Conservation (phyloP, 345 rosid genomes). For the Brassica juncea region DNA sequence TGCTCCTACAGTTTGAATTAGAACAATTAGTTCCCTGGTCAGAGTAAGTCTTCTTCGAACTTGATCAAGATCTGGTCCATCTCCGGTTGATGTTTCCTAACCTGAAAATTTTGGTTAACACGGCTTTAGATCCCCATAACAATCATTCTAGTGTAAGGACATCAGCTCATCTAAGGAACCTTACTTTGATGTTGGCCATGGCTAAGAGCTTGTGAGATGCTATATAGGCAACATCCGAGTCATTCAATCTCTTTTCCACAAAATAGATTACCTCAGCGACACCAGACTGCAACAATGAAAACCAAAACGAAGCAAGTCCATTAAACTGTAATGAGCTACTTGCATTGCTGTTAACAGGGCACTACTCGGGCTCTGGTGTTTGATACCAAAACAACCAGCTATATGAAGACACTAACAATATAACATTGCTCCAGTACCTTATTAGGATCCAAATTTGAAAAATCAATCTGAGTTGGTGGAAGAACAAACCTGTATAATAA, state of each 20-base stretch:
- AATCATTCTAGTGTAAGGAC: background rate
- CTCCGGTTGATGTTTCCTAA: slow-evolving; percentile 76
- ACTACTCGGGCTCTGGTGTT: background rate
- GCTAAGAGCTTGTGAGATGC: slow-evolving; percentile 82
- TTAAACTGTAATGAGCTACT: background rate
- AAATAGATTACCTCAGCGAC: slow-evolving; percentile 83
- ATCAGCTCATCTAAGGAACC: slow-evolving; percentile 6
- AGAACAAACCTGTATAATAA: slow-evolving; percentile 83
- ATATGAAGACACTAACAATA: slow-evolving; percentile 8
- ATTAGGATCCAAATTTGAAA: slow-evolving; percentile 13
- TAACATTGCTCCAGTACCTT: background rate
- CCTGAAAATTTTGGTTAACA: slow-evolving; percentile 43
- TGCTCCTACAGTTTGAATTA: background rate
- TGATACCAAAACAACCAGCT: slow-evolving; percentile 3
- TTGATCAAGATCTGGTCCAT: slow-evolving; percentile 63
- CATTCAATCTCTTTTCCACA: slow-evolving; percentile 67
- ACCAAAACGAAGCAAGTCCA: slow-evolving; percentile 9
- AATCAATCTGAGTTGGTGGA: background rate
- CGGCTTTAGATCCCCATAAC: background rate
- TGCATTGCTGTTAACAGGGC: background rate
- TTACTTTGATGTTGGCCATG: slow-evolving; percentile 70
- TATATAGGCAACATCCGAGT: slow-evolving; percentile 53
- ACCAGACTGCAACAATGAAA: slow-evolving; percentile 64
- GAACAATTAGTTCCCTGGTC: slow-evolving; percentile 1
- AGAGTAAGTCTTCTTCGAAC: slow-evolving; percentile 50